Base-by-base conservation (phyloP, 352 stramenopile genomes). In the Globisporangium nunn region DNA sequence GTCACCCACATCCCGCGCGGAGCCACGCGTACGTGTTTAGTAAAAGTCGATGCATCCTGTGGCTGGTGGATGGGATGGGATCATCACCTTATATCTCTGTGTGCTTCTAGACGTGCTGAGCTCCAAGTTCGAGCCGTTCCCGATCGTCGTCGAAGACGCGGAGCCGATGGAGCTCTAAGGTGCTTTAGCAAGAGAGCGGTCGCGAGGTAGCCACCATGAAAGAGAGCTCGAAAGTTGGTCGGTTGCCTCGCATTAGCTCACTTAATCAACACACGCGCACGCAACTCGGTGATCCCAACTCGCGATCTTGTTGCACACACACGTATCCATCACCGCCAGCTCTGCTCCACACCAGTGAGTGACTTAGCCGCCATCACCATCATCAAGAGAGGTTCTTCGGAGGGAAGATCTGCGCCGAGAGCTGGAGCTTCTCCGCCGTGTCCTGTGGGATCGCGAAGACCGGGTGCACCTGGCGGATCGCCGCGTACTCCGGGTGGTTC, bases 381-480 rank as follows among this genome's bases (percentile, higher is more conserved):
- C 28, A 31, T 39, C 18, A 59, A 18, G 53, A 43, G 52, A 57
- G 40, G 33, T 59, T 5, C 23, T 65, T 43, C 5, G 66, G 54
- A 6, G 59, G 35, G 47, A 91, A 58, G 23, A 85, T 78, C 59
- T 98, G 83, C 15, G 81, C 90, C 23, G 63, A 68, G 4, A 99
- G 66, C 47, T 86, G 71, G 50, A 98, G 70, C 70, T 80, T 85
- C 61, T 91, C 69, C 14, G 97, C 84, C 37, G 98, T 67, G 69
- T 96, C 85, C n/a, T 85, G 70, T 6, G 96, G 96, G 31, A 99
- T 82, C 6, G 96, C 96, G 75, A 97, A 99, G 29, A 97, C 89
- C 6, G 96, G 93, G 64, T 99, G 92, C 54, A 99, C 95, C 44
- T 88, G 70, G 50, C 89, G 76, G 63, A 96, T 96, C 30, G 52